These are phyloP conservation scores for Pestalotiopsis sp. DNA, from an alignment of 2,329 filamentous ascomycete species.

Conservation along the genomic window DNA sequence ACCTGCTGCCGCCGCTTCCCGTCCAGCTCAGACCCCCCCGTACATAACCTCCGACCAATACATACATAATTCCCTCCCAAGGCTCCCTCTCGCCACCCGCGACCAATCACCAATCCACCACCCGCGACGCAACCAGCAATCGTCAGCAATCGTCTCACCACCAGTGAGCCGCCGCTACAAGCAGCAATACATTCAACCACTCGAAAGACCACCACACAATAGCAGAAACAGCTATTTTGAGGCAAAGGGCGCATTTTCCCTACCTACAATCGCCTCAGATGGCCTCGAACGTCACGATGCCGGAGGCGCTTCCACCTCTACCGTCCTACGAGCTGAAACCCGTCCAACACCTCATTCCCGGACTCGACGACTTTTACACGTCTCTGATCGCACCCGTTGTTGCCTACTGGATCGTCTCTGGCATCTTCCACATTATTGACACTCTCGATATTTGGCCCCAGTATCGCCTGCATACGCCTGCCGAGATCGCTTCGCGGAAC, in stretches of 20 bases:
- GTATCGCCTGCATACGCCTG: slow-evolving; percentile 93
- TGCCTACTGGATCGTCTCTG: slow-evolving; percentile 86
- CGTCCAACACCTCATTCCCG: slow-evolving; percentile 72
- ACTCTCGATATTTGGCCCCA: slow-evolving; percentile 82
- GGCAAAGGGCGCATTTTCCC: slow-evolving; percentile 1
- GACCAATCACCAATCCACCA: neutral
- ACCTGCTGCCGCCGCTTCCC: neutral
- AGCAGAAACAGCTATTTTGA: slow-evolving; percentile 3
- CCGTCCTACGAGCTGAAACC: slow-evolving; percentile 77
- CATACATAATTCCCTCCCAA: neutral
- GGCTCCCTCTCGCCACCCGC: neutral
- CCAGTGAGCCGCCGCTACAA: neutral
- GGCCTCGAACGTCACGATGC: slow-evolving; percentile 54
- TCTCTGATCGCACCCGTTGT: slow-evolving; percentile 76
- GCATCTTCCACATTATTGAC: slow-evolving; percentile 88
- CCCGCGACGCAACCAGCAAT: neutral
- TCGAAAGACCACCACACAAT: neutral
- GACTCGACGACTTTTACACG: slow-evolving; percentile 80
- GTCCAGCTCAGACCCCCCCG: neutral
- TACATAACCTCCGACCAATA: neutral
- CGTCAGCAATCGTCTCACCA: neutral
- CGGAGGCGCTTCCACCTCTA: slow-evolving; percentile 77
- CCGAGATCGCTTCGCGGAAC: slow-evolving; percentile 86
- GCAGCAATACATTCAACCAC: neutral
- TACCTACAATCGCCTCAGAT: slow-evolving; percentile 28